phyloP scores from a whole-genome alignment of 1,284 basidiomycete genomes.

The Bjerkandera adusta region DNA sequence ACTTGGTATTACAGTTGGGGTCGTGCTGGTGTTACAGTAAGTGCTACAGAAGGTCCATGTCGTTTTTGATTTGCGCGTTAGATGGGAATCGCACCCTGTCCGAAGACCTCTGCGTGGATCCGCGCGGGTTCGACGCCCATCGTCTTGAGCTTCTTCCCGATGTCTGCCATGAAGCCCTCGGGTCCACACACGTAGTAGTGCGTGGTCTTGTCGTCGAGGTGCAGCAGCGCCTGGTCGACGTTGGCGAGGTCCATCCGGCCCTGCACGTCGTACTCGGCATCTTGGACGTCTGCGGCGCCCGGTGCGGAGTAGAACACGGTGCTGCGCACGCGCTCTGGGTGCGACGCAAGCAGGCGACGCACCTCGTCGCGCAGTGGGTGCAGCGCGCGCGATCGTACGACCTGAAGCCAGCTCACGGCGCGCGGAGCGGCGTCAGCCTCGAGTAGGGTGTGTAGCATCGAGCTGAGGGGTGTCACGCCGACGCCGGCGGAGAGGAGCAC shows the following conservation, averaged over 20 bases:
- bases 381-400: constrained; percentile 18
- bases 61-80: too few relatives aligned
- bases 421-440: constrained; percentile 14
- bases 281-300: constrained; percentile 15
- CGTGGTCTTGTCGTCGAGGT: constrained; percentile 18
- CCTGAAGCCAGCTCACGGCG: constrained; percentile 24
- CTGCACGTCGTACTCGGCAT: constrained; percentile 18
- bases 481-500: constrained; percentile 28
- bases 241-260: constrained; percentile 20
- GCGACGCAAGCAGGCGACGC: constrained; percentile 10
- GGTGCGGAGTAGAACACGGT: constrained; percentile 22
- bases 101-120: constrained; percentile 26
- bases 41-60: too few relatives aligned
- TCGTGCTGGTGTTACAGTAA: too few relatives aligned
- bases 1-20: too few relatives aligned
- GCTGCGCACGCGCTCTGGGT: constrained; percentile 15
- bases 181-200: constrained; percentile 28
- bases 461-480: constrained; percentile 24
- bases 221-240: constrained; percentile 14
- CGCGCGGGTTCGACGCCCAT: constrained; percentile 18
- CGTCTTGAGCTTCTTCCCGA: constrained; percentile 17
- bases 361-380: constrained; percentile 23
- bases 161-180: constrained; percentile 24
- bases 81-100: constrained; percentile 19
- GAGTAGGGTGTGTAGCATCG: constrained; percentile 27